phyloP scores from a whole-genome alignment of 371 early-diverging fungal genomes.

The Coemansia linderi region DNA sequence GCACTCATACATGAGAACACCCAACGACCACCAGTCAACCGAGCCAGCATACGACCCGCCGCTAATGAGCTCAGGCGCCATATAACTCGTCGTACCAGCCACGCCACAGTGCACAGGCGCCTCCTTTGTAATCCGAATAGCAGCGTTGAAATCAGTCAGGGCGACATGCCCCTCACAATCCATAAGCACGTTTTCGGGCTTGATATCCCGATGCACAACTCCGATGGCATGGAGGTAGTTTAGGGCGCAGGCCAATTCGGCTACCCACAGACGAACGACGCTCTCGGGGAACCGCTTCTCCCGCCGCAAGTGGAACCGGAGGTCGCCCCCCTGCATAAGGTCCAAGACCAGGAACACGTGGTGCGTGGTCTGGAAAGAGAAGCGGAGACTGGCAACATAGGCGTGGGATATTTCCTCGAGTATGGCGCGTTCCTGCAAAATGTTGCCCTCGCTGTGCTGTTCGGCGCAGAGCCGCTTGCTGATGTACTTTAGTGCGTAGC shows the following conservation, averaged over 20 bases:
- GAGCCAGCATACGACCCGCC: slow-evolving; percentile 60
- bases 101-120: slow-evolving; percentile 18
- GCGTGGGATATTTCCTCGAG: slow-evolving; percentile 86
- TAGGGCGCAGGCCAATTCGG: slow-evolving; percentile 72
- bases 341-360: slow-evolving; percentile 87
- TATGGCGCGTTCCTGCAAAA: slow-evolving; percentile 86
- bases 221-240: slow-evolving; percentile 65
- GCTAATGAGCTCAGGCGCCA: slow-evolving; percentile 70
- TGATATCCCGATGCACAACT: slow-evolving; percentile 73
- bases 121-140: slow-evolving; percentile 29
- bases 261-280: slow-evolving; percentile 77
- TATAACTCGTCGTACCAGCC: slow-evolving; percentile 52
- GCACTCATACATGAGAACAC: slow-evolving; percentile 97
- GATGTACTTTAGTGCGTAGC: slow-evolving; percentile 83
- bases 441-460: slow-evolving; percentile 69
- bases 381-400: slow-evolving; percentile 88
- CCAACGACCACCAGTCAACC: slow-evolving; percentile 98
- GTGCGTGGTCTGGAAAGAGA: slow-evolving; percentile 89
- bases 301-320: slow-evolving; percentile 81
- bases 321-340: slow-evolving; percentile 87
- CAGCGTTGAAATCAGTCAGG: slow-evolving; percentile 87
- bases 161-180: slow-evolving; percentile 85
- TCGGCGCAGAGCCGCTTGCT: slow-evolving; percentile 72
- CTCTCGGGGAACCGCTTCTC: slow-evolving; percentile 74
- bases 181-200: slow-evolving; percentile 91